A percentile compares a stretch with the other conserved stretches of the same genome.
Evolutionary conservation across 1,284 basidiomycete species (phyloP).

Genomic region (Volvariella surrecta): DNA sequence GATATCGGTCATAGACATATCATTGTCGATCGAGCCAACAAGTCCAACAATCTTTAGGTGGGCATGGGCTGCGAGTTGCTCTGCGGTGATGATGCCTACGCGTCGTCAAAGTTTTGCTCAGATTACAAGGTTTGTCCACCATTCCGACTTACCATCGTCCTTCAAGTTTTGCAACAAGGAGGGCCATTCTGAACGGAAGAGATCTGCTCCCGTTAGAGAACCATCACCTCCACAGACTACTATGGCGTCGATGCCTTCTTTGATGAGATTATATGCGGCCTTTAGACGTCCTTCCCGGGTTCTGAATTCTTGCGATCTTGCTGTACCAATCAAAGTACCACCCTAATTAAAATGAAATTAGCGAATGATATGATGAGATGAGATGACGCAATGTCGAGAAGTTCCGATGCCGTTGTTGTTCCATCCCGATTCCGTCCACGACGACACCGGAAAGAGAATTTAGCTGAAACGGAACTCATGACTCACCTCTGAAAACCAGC

Average conservation of each 20-base stretch:
- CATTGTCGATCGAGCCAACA: constrained; percentile 98
- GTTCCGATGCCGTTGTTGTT: too few species aligned
- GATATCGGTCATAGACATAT: constrained; percentile 96
- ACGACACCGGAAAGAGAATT: background rate
- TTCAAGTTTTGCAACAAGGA: constrained; percentile 66
- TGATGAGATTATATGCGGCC: constrained; percentile 89
- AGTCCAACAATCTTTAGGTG: constrained; percentile 96
- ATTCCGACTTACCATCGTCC: constrained; percentile 35
- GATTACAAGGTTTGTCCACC: constrained; percentile 2
- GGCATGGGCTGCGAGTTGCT: constrained; percentile 62
- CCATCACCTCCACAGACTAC: constrained; percentile 98
- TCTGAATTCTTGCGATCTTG: constrained; percentile 84
- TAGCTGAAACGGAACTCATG: background rate
- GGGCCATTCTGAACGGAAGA: constrained; percentile 93
- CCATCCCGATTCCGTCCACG: too few species aligned
- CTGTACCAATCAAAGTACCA: constrained; percentile 94
- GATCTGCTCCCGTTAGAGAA: constrained; percentile 91
- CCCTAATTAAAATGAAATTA: constrained; percentile 47
- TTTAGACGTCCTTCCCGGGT: constrained; percentile 79
- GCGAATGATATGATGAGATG: background rate
- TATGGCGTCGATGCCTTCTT: constrained; percentile 94
- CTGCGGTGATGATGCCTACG: constrained; percentile 67
- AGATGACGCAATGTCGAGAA: background rate
- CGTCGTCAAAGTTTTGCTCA: too few species aligned
- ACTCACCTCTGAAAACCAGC: constrained; percentile 84